phyloP scores from a whole-genome alignment of 257 asterid species.

The Anisodus tanguticus region DNA sequence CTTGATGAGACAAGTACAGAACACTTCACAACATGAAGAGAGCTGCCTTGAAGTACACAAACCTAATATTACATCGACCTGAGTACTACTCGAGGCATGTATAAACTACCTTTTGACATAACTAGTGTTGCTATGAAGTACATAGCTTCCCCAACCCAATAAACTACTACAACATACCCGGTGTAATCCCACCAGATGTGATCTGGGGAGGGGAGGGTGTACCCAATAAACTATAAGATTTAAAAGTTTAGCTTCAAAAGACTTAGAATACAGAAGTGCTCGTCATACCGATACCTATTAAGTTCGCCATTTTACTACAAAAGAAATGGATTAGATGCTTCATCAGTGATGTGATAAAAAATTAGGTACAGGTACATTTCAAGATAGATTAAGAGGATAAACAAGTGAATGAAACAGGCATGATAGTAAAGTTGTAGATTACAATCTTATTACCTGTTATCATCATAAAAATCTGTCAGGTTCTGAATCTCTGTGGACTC shows the following conservation, averaged over 20 bases:
- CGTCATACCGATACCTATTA: too few relatives aligned
- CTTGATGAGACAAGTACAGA: conserved; percentile 19
- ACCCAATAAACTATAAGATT: not conserved
- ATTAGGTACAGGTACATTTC: not conserved
- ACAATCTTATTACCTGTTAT: conserved; percentile 63
- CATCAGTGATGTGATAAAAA: not conserved
- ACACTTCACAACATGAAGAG: not conserved
- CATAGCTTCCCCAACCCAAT: not conserved
- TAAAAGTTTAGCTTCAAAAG: conserved; percentile 5
- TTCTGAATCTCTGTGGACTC: conserved; percentile 87
- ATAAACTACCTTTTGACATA: not conserved
- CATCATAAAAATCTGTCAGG: conserved; percentile 92
- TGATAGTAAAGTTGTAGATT: conserved; percentile 29
- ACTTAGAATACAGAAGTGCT: not conserved
- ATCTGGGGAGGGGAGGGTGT: too few relatives aligned
- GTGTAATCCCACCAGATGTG: too few relatives aligned
- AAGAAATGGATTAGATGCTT: too few relatives aligned
- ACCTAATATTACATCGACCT: not conserved
- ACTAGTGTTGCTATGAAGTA: not conserved
- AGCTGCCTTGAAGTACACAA: not conserved
- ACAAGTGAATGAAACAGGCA: conserved; percentile 25
- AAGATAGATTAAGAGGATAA: not conserved
- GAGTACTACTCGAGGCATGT: not conserved
- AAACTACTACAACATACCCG: too few relatives aligned
- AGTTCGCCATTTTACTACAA: not conserved